Percentiles rank a stretch among this genome's conserved stretches.
These are phyloP conservation scores for Parafenestella ontariensis DNA, from an alignment of 2,329 filamentous ascomycete species.

Conservation along the genomic window DNA sequence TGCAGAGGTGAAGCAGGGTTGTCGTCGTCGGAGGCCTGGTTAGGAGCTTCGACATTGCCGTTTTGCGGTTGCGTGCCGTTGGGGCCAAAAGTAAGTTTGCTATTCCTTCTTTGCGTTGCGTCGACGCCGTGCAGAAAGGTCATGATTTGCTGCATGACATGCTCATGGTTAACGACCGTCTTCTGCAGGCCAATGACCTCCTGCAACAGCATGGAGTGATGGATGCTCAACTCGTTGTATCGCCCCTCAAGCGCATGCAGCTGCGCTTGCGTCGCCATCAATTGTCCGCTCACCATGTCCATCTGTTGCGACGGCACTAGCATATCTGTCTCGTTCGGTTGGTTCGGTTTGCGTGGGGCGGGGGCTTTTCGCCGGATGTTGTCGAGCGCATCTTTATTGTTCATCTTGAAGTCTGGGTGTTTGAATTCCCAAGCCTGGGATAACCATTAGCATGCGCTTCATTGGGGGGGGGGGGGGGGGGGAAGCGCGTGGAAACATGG, in stretches of 20 bases:
- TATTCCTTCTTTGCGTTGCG: slow-evolving; percentile 68
- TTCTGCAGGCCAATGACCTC: slow-evolving; percentile 71
- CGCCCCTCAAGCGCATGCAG: slow-evolving; percentile 86
- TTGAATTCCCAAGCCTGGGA: slow-evolving; percentile 93
- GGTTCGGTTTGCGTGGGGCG: slow-evolving; percentile 76
- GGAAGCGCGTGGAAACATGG: too few species aligned
- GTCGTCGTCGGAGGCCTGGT: slow-evolving; percentile 62
- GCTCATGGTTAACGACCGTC: slow-evolving; percentile 75
- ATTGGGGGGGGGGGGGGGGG: too few species aligned
- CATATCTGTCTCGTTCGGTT: slow-evolving; percentile 65
- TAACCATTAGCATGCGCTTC: slow-evolving; percentile 19
- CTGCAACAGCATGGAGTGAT: slow-evolving; percentile 69
- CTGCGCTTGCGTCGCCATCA: slow-evolving; percentile 90
- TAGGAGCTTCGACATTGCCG: slow-evolving; percentile 52
- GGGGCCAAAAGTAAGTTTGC: slow-evolving; percentile 53
- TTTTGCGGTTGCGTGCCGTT: slow-evolving; percentile 49
- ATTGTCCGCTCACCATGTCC: slow-evolving; percentile 84
- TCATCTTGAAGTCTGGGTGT: slow-evolving; percentile 92
- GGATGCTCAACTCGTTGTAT: slow-evolving; percentile 77
- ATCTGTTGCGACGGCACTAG: slow-evolving; percentile 86
- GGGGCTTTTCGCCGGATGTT: slow-evolving; percentile 97
- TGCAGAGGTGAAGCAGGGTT: slow-evolving; percentile 71
- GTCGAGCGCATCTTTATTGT: slow-evolving; percentile 95
- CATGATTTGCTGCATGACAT: slow-evolving; percentile 75
- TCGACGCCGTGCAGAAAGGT: slow-evolving; percentile 70